Evolutionary conservation across 2,329 filamentous ascomycete species (phyloP), one percentile per base, ranked within the genome.

Genomic region (Penicillium sp.): DNA sequence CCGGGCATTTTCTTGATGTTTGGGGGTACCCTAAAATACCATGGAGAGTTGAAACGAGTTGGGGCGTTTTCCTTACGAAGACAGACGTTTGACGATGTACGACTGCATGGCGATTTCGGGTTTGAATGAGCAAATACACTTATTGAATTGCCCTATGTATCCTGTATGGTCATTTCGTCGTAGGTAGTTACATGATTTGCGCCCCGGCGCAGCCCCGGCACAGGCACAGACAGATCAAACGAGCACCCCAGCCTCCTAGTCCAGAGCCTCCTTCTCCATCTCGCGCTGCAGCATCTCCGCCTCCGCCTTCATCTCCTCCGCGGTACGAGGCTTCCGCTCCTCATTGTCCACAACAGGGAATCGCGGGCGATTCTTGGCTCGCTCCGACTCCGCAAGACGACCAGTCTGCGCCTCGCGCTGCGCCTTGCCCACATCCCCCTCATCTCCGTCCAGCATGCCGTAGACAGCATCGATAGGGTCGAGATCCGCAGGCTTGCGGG

Each of bases 301-400:
- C 81, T 97, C 94, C 10, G 81, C 82, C 63, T 82, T 81, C 94
- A 98, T 97, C 70, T 91, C 90, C 67, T 87, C 87, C 74, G 84
- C 83, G 22, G 78, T 84, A 73, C 92, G 85, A 6, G 90, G 82
- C 73, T 82, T 80, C 67, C 93, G 84, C 62, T 85, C 83, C 56
- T 86, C 84, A 65, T 92, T 88, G 76, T 94, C 90, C 10, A 92
- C 87, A 41, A 81, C 82, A 0, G 88, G 87, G 70, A 95, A 91
- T 77, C 55, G 87, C 82, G 17, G 80, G 78, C 10, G 85, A 78
- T 73, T 76, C 69, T 17, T 85, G 83, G 63, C 83, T 71, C 38
- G 34, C 62, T 74, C 60, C 2, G 54, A 48, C 4, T 17, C n/a
- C n/a, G 17, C 25, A 28, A 28, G 11, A 3, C 63, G 71, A 37